Conservation (phyloP, 345 rosid genomes). For the Lenwebbia sp. region DNA sequence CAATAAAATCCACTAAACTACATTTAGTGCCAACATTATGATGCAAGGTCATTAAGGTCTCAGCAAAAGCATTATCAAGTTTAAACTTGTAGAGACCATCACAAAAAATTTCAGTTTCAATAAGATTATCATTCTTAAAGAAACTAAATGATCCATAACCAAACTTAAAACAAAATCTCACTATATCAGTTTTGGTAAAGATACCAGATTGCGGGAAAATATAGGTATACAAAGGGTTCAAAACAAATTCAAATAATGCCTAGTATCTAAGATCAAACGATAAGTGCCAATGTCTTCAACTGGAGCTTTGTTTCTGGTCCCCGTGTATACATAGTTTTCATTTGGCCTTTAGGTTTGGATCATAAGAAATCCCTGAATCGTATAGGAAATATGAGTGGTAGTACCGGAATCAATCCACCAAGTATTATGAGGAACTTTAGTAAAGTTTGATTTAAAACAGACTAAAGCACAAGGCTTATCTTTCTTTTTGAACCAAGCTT, state of each 20-base stretch:
- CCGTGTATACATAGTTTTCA: neutral
- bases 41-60: neutral
- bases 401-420: neutral
- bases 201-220: conserved; percentile 1
- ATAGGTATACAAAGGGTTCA: neutral
- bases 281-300: conserved; percentile 6
- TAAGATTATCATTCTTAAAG: neutral
- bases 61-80: neutral
- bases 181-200: conserved; percentile 1
- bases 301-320: neutral
- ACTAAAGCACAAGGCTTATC: neutral
- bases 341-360: conserved; percentile 6
- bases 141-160: neutral
- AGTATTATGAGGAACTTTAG: neutral
- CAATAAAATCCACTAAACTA: neutral
- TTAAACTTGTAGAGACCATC: conserved; percentile 3
- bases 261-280: neutral
- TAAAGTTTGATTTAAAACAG: conserved; percentile 3
- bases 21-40: neutral
- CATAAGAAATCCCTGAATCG: conserved; percentile 8
- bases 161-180: conserved; percentile 1
- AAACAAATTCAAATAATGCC: neutral
- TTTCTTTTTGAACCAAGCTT: conserved; percentile 5
- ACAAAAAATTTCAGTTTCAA: neutral
- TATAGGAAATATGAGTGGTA: neutral